Percentiles rank a stretch among this genome's conserved stretches.
phyloP scores from a whole-genome alignment of 2,329 filamentous ascomycete genomes.

The Aspergillus phoenicis region DNA sequence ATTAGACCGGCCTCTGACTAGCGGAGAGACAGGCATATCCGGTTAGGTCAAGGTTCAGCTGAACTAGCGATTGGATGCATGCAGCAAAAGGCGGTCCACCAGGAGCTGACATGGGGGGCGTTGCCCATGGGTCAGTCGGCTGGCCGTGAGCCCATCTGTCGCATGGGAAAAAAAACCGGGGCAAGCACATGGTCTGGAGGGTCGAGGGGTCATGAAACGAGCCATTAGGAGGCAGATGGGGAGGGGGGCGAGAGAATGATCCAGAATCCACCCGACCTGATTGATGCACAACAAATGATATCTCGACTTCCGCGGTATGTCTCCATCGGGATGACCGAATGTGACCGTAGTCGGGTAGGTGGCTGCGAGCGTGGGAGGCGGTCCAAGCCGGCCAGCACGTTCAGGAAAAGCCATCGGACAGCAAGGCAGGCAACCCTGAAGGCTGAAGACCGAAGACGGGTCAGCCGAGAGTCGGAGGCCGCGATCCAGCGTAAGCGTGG shows the following conservation, averaged over 20 bases:
- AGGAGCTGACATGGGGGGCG: conserved; percentile 3
- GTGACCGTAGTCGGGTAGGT: conserved; percentile 16
- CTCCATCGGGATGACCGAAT: conserved; percentile 14
- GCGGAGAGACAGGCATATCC: conserved; percentile 6
- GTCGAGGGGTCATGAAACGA: not conserved
- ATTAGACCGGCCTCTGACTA: conserved; percentile 1
- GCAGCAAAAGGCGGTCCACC: conserved; percentile 4
- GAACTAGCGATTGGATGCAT: conserved; percentile 6
- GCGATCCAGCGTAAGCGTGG: not conserved
- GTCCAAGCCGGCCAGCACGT: not conserved
- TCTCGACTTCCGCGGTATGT: not conserved
- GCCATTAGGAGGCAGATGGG: not conserved
- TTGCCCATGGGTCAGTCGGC: conserved; percentile 5
- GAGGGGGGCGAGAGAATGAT: not conserved
- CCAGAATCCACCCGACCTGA: not conserved
- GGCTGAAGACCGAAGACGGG: not conserved
- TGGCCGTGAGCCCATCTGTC: conserved; percentile 5
- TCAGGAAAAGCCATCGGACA: not conserved
- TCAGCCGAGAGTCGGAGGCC: not conserved
- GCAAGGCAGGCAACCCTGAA: not conserved
- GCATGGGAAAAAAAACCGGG: conserved; percentile 1
- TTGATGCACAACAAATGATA: not conserved
- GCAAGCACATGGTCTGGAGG: conserved; percentile 8
- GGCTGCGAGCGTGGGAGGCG: not conserved
- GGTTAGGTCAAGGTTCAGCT: not conserved